phyloP scores from a whole-genome alignment of 2,329 filamentous ascomycete species.

The Hymenoscyphus linearis region DNA sequence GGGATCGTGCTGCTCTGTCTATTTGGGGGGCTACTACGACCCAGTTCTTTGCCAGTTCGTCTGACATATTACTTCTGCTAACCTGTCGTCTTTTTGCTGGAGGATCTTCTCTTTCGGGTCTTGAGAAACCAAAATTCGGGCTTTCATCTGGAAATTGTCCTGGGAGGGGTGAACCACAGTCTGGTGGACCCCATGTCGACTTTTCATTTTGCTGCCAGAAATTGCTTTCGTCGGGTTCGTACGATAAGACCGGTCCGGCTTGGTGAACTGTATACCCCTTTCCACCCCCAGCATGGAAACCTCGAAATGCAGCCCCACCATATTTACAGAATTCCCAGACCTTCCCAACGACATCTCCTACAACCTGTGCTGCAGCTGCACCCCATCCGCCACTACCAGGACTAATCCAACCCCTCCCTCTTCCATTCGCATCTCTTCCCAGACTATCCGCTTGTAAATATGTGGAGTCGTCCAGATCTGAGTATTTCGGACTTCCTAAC shows the following conservation, averaged over 20 bases:
- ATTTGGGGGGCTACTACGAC: conserved; percentile 49
- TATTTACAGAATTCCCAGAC: conserved; percentile 79
- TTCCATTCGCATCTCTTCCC: conserved; percentile 22
- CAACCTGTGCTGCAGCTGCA: conserved; percentile 41
- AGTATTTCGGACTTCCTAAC: conserved; percentile 5
- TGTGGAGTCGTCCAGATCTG: conserved; percentile 12
- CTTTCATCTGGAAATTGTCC: conserved; percentile 49
- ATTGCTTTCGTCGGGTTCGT: conserved; percentile 5
- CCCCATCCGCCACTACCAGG: conserved; percentile 45
- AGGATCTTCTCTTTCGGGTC: conserved; percentile 36
- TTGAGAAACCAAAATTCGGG: conserved; percentile 36
- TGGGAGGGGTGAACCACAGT: conserved; percentile 40
- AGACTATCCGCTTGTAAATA: conserved; percentile 16
- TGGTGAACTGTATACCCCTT: conserved; percentile 48
- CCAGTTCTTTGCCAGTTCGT: conserved; percentile 64
- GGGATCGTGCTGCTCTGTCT: conserved; percentile 11
- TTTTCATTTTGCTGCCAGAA: conserved; percentile 16
- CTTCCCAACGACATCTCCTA: conserved; percentile 60
- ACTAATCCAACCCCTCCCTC: conserved; percentile 16
- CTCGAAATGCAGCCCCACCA: conserved; percentile 58
- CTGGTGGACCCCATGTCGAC: conserved; percentile 5
- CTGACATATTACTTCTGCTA: conserved; percentile 36
- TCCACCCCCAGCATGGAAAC: conserved; percentile 84
- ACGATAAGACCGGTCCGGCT: conserved; percentile 5
- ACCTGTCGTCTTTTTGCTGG: conserved; percentile 45